These are phyloP conservation scores for Sclerotinia nivalis DNA, from an alignment of 2,329 filamentous ascomycete species.

Conservation along the genomic window DNA sequence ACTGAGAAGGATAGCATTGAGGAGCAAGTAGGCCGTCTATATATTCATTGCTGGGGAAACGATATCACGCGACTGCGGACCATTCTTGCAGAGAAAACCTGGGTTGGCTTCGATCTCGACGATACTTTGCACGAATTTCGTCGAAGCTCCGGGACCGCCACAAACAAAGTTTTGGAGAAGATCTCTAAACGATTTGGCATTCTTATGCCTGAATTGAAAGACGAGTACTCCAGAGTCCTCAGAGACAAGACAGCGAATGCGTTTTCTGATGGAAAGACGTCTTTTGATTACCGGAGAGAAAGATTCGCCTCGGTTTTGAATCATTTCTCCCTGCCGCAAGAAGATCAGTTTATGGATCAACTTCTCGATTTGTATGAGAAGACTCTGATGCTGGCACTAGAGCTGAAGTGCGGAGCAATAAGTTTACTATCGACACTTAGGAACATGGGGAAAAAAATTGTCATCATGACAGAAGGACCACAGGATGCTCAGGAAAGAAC, in stretches of 20 bases:
- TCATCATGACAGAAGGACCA: background rate
- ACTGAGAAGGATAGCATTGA: too few relatives aligned
- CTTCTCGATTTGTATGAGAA: background rate
- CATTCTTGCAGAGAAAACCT: too few relatives aligned
- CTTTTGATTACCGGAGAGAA: background rate
- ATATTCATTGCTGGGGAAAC: too few relatives aligned
- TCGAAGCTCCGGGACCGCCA: too few relatives aligned
- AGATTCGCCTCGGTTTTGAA: background rate
- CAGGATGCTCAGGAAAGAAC: background rate
- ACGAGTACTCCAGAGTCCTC: too few relatives aligned
- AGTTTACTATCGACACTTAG: background rate
- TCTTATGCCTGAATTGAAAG: too few relatives aligned
- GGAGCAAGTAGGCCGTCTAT: too few relatives aligned
- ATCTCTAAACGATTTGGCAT: too few relatives aligned
- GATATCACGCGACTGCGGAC: too few relatives aligned
- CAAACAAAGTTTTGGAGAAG: too few relatives aligned
- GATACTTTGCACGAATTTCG: too few relatives aligned
- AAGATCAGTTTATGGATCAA: background rate
- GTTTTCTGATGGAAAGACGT: constrained; percentile 4
- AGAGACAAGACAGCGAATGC: background rate
- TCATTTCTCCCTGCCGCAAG: background rate
- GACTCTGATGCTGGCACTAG: background rate
- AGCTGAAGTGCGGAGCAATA: background rate
- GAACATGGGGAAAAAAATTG: background rate
- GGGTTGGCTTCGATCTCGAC: too few relatives aligned